Evolutionary conservation across 2,329 filamentous ascomycete genomes (phyloP), one percentile per base, ranked within the genome.

Genomic region (Xylariaceae sp.): DNA sequence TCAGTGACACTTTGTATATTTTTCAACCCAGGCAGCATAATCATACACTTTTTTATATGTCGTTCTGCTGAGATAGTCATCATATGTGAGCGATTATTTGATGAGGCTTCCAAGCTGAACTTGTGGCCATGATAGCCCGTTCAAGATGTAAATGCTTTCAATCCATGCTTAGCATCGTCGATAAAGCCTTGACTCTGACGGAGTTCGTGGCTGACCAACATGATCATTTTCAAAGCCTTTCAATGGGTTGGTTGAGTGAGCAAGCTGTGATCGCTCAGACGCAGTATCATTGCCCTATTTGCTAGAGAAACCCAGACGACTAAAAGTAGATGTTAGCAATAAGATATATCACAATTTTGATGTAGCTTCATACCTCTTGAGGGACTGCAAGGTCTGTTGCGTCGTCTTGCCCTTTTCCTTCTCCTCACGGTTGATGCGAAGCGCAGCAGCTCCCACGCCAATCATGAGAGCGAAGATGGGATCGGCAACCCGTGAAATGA

Each of bases 361-460:
- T n/a, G n/a, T n/a, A n/a, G 9, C 48, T 35, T 3, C 51, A 34
- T 72, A 78, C 78, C 76, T 75, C 65, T 81, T 76, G 9, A 73
- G 74, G 56, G 76, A 75, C 15, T 78, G 74, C 51, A 84, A 68
- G 0, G 78, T 84, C 64, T 85, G 74, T 51, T 77, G 72, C 2
- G 77, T 78, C 2, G 78, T 80, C 66, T 71, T 79, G 56, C 83
- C 83, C 72, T 83, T 82, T 54, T 79, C 80, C 70, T 82, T 82
- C 64, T 83, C 81, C 66, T 86, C 83, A 44, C 83, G 82, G 64
- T 80, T 84, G 74, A 86, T 84, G 62, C 83, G 78, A 49, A 78
- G 79, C 8, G 74, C 79, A 30, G 83, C 81, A 1, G 83, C 83
- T 23, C 78, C 77, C 34, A 84, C 65, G 15, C 83, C 83, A 56